A percentile compares a stretch with the other conserved stretches of the same genome.
These are phyloP conservation scores for Globisporangium ultimum DNA, from an alignment of 352 stramenopile species.

Conservation along the genomic window DNA sequence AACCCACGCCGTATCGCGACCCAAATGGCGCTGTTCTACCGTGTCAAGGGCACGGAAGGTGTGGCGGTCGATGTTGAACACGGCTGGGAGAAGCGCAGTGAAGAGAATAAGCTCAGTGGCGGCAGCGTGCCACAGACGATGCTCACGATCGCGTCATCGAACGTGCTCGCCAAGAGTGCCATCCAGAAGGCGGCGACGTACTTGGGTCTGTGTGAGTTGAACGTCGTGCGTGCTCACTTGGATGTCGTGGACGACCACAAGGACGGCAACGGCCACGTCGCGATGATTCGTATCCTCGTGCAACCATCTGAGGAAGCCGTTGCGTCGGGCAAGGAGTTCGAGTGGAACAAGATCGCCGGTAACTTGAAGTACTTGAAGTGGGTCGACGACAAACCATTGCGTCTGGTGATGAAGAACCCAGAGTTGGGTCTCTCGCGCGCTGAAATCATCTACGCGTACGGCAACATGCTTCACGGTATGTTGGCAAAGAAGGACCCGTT, in stretches of 20 bases:
- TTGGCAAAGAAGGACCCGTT: constrained; percentile 93
- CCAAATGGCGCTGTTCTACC: constrained; percentile 69
- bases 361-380: constrained; percentile 91
- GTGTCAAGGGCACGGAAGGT: constrained; percentile 67
- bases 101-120: constrained; percentile 81
- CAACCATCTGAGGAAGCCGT: constrained; percentile 54
- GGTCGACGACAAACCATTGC: constrained; percentile 77
- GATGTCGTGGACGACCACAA: constrained; percentile 92
- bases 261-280: constrained; percentile 59
- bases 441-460: constrained; percentile 96
- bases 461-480: constrained; percentile 93
- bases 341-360: constrained; percentile 78
- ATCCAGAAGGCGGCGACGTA: constrained; percentile 85
- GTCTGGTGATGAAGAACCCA: constrained; percentile 80
- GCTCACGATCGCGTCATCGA: constrained; percentile 79
- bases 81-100: constrained; percentile 73
- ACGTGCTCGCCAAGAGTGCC: constrained; percentile 79
- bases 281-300: constrained; percentile 82
- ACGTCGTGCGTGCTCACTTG: constrained; percentile 93
- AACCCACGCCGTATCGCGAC: constrained; percentile 67
- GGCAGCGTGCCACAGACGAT: constrained; percentile 66
- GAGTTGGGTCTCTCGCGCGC: constrained; percentile 89
- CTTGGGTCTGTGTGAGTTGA: constrained; percentile 92
- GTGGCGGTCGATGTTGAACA: constrained; percentile 78
- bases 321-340: constrained; percentile 42